phyloP scores from a whole-genome alignment of 805 yeast species.

The Metschnikowia lunata region DNA sequence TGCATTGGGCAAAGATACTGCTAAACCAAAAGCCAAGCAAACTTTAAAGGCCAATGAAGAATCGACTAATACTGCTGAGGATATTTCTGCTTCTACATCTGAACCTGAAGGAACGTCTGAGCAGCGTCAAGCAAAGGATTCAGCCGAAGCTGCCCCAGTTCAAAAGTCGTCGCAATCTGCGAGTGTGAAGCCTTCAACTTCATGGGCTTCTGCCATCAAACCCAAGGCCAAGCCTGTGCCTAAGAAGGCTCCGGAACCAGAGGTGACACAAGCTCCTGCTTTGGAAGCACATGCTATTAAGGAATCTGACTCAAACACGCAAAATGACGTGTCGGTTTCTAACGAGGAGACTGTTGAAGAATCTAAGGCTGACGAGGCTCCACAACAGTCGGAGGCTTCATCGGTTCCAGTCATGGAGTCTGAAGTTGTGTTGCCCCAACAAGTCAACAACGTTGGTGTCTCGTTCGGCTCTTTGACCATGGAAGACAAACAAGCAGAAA shows the following conservation, averaged over 20 bases:
- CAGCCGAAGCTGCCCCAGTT: background rate
- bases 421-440: slow-evolving; percentile 51
- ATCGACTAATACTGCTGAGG: slow-evolving; percentile 5
- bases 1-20: slow-evolving; percentile 35
- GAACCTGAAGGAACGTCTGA: background rate
- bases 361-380: background rate
- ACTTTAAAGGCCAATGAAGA: slow-evolving; percentile 14
- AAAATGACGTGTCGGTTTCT: too few species aligned
- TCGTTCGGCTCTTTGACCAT: slow-evolving; percentile 59
- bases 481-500: slow-evolving; percentile 33
- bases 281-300: slow-evolving; percentile 35
- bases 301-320: background rate
- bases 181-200: slow-evolving; percentile 18
- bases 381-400: slow-evolving; percentile 59
- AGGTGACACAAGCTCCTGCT: slow-evolving; percentile 36
- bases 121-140: background rate
- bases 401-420: slow-evolving; percentile 47
- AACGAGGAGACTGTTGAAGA: slow-evolving; percentile 12
- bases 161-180: slow-evolving; percentile 5
- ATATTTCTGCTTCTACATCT: background rate
- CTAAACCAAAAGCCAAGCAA: slow-evolving; percentile 28
- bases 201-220: slow-evolving; percentile 70
- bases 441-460: slow-evolving; percentile 48
- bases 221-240: slow-evolving; percentile 42
- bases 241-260: slow-evolving; percentile 24